Evolutionary conservation across 176 grass and related monocot genomes (phyloP), one percentile per base, ranked within the genome.

Genomic region (Triticum monococcum): DNA sequence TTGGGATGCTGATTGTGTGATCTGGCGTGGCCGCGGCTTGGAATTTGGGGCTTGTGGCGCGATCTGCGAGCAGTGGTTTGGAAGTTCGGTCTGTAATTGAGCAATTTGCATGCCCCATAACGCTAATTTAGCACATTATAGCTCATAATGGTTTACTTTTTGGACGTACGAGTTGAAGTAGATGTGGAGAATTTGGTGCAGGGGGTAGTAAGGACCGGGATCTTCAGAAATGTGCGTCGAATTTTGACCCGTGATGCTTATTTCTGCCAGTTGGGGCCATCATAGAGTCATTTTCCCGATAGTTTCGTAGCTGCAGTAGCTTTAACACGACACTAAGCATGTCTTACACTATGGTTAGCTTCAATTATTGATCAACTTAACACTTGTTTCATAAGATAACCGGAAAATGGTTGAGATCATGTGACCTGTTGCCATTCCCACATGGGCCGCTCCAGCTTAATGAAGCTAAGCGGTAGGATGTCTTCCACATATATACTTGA

Each of bases 161-260:
- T 35, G 33, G 5, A 35, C 33, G 4, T 35, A 35, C 33, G 5
- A 36, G 35, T 5, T 36, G 5, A 36, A 87, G 22, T 83, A 68
- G 26, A 38, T 36, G 32, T 59, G 16, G 33, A 28, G 4, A 79
- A 79, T 48, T 12, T 26, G 31, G 33, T 43, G 20, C 23, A 33
- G 4, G 36, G 17, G 17, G 48, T 22, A 22, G 62, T 18, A 5
- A 31, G 84, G 26, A 38, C 71, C 28, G 74, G 32, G 79, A 46
- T 83, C 38, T 79, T 90, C 11, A 77, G 30, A 86, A 86, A 54
- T 57, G 80, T 54, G 83, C 26, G 4, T 71, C 36, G 1, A 31
- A 30, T 90, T 16, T 54, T 41, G 3, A 79, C 30, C 30, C 9
- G 3, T 30, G 10, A 22, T 59, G 56, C 23, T 80, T 79, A 25